Percentiles rank a stretch among this genome's conserved stretches.
Evolutionary conservation across 768 basidiomycete species (phyloP).

Genomic region (Gyrodon lividus): DNA sequence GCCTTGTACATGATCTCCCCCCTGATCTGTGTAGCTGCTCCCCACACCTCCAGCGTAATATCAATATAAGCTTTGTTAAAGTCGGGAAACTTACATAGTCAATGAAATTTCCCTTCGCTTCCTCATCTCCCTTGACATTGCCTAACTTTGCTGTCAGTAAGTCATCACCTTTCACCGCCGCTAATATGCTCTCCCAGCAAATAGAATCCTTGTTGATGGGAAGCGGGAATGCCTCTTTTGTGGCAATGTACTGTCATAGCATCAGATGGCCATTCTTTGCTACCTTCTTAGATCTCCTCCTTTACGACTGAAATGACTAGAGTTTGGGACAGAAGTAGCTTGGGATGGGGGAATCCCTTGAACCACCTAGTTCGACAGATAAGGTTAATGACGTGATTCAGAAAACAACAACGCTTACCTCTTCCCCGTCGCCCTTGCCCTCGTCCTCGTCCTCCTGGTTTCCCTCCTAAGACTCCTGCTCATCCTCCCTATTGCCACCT

Average conservation of each 20-base stretch:
- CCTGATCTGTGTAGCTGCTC: not conserved
- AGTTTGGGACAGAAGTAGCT: too few relatives aligned
- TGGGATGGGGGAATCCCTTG: too few relatives aligned
- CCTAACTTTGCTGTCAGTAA: not conserved
- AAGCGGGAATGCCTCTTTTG: not conserved
- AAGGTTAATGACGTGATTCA: too few relatives aligned
- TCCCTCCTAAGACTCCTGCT: too few relatives aligned
- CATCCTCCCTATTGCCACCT: too few relatives aligned
- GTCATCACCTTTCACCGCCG: not conserved
- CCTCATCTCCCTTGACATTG: not conserved
- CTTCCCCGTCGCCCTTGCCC: too few relatives aligned
- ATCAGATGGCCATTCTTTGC: not conserved
- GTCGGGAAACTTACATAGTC: not conserved
- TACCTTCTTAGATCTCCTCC: not conserved
- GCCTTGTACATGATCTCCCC: not conserved
- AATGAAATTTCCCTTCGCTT: not conserved
- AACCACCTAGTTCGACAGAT: too few relatives aligned
- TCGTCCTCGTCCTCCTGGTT: too few relatives aligned
- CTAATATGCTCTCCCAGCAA: not conserved
- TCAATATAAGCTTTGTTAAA: not conserved
- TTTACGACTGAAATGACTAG: too few relatives aligned
- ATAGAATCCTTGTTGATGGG: not conserved
- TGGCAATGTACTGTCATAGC: not conserved
- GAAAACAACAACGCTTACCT: too few relatives aligned
- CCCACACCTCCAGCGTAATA: not conserved